Evolutionary conservation across 768 basidiomycete species (phyloP).

Genomic region (Kwoniella sp.): DNA sequence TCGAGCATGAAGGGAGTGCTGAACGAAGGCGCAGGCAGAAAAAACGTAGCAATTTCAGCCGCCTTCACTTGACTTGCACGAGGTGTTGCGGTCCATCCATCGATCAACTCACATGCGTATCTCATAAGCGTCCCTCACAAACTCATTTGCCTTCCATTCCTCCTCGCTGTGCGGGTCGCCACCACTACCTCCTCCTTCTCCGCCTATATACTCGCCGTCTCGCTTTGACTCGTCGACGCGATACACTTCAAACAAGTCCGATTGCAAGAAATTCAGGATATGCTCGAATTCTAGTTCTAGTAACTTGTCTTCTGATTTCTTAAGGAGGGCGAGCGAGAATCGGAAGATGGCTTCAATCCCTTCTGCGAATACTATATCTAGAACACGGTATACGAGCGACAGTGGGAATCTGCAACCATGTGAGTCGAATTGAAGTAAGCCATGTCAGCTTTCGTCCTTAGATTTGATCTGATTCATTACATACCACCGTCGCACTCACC

Average conservation of each 20-base stretch:
- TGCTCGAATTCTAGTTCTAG: conserved; percentile 87
- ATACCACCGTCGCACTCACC: conserved; percentile 59
- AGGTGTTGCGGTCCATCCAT: not conserved
- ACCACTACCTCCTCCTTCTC: not conserved
- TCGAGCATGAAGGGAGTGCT: conserved; percentile 93
- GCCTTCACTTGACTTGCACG: not conserved
- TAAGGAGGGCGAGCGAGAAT: conserved; percentile 82
- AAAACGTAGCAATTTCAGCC: not conserved
- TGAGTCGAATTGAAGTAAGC: too few relatives aligned
- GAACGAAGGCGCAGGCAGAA: not conserved
- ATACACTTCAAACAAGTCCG: conserved; percentile 78
- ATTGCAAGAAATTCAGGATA: conserved; percentile 80
- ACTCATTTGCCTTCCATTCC: conserved; percentile 71
- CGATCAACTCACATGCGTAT: conserved; percentile 64
- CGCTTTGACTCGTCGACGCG: conserved; percentile 54
- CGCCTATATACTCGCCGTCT: not conserved
- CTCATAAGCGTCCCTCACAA: conserved; percentile 82
- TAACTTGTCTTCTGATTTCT: conserved; percentile 80
- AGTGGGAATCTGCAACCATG: conserved; percentile 74
- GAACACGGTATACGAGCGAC: conserved; percentile 91
- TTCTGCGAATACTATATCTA: conserved; percentile 92
- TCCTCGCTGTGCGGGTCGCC: conserved; percentile 50
- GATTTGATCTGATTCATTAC: too few relatives aligned
- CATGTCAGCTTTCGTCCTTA: too few relatives aligned
- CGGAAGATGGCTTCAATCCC: conserved; percentile 97